Base-by-base conservation (phyloP, 2,329 filamentous ascomycete genomes). In the Delphinella strobiligena region DNA sequence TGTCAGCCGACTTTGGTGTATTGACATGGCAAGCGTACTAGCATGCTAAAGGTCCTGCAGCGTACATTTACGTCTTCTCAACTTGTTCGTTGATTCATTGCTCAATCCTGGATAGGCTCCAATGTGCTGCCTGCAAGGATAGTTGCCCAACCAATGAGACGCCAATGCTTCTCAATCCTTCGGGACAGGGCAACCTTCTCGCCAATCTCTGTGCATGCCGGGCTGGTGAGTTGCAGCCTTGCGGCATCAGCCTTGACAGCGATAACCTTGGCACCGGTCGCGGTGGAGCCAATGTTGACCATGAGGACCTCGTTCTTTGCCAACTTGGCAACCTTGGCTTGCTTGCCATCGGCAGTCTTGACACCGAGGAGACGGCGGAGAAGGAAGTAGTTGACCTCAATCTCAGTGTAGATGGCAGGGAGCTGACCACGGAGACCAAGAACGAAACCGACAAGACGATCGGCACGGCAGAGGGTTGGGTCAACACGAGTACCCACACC, bases 161-260 rank as follows among this genome's bases (percentile, higher is more conserved):
- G 84, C 89, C 89, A 96, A 67, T 95, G 89, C 78, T 96, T 96
- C 67, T 98, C 91, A 56, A 96, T 95, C 79, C 91, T 84, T 67
- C 91, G 75, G 61, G 80, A 87, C 57, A 98, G 72, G 31, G 91
- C 91, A 56, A 98, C 88, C 81, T 98, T 96, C 73, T 98, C 89
- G 49, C 88, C 88, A 57, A 95, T 81, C 61, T 93, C 89, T 37
- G 91, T 98, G 71, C 91, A 98, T 43, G 91, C 91, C 27, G 58
- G 58, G 38, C 52, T 89, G 45, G 88, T 96, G 53, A 98, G 71
- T 44, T 85, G 81, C 50, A 98, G 74, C 71, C 95, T 95, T 42
- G 91, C 91, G 42, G 88, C 89, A 74, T 98, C 91, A 57, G 89
- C 88, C 75, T 91, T 95, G 60, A 96, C 93, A 55, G 86, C 89